Conservation (phyloP, 2,329 filamentous ascomycete genomes). For the Calonectria pauciramosa region DNA sequence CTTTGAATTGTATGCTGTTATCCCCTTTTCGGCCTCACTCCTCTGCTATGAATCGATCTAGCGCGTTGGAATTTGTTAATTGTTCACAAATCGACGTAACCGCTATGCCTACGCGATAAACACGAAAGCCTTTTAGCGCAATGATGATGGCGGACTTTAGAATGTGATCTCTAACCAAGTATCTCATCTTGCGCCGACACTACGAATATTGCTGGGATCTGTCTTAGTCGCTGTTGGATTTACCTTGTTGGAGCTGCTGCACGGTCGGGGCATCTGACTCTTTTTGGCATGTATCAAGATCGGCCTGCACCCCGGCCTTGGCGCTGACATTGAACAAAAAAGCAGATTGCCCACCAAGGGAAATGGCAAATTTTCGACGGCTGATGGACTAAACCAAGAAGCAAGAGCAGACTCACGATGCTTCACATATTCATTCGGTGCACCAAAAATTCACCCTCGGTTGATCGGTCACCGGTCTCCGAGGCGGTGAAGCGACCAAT, state of each 20-base stretch:
- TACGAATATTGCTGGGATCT: neutral
- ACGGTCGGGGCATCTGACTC: neutral
- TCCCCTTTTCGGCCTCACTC: too few relatives aligned
- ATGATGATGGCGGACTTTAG: too few relatives aligned
- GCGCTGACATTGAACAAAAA: neutral
- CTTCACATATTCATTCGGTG: neutral
- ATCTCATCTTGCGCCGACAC: neutral
- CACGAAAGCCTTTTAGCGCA: too few relatives aligned
- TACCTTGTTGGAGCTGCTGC: neutral
- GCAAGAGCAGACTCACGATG: neutral
- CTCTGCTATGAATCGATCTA: too few relatives aligned
- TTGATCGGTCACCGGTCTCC: neutral
- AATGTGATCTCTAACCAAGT: too few relatives aligned
- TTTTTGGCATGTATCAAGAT: neutral
- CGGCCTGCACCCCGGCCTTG: neutral
- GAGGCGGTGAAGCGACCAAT: neutral
- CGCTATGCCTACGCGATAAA: too few relatives aligned
- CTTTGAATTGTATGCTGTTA: too few relatives aligned
- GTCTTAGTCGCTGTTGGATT: neutral
- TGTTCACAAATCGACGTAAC: too few relatives aligned
- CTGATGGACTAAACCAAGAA: neutral
- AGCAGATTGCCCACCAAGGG: neutral
- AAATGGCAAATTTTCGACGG: neutral
- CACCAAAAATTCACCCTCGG: neutral
- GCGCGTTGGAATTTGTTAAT: too few relatives aligned